Evolutionary conservation across 345 rosid species (phyloP), one percentile per base, ranked within the genome.

Genomic region (Salix dunnii): DNA sequence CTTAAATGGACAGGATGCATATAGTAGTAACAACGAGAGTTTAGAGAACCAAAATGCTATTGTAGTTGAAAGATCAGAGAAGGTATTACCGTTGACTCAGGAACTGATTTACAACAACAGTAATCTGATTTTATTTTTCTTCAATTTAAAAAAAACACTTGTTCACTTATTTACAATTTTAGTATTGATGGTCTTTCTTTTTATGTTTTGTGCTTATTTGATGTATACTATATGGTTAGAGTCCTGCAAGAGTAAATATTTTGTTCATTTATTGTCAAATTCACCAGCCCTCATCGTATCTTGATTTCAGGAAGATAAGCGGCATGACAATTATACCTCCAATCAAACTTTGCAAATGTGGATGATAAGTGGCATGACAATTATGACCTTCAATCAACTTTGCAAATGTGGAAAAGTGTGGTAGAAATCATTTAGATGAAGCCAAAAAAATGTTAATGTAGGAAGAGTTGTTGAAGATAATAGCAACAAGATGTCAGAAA

Each of bases 41-140:
- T 68, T 48, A 68, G 81, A 35, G 30, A 78, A 79, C 77, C 31
- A 74, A 31, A 77, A 70, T 21, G 33, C 80, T 67, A 28, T 48
- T 49, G 49, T 65, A 64, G 74, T 20, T 30, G 53, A 69, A 38
- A 35, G 43, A 48, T 49, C 64, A 69, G 77, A 66, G 11, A 72
- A 68, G 64, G 66, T 53, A 14, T 55, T 42, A 27, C 73, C 58
- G 27, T 13, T 68, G 31, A 33, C 12, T 55, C 28, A 55, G 46
- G 74, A 61, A 36, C 31, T 30, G 21, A 43, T 60, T 71, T 71
- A 68, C 33, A 55, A 49, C 61, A 82, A 73, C 16, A 84, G 90
- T 87, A 51, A n/a, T 20, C 21, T 20, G 60, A 51, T 18, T 51
- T 20, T 51, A 72, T 38, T 73, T 53, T 23, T 28, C 20, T 65